Conservation (phyloP, 2,329 filamentous ascomycete genomes). For the Colletotrichum neosansevieriae region DNA sequence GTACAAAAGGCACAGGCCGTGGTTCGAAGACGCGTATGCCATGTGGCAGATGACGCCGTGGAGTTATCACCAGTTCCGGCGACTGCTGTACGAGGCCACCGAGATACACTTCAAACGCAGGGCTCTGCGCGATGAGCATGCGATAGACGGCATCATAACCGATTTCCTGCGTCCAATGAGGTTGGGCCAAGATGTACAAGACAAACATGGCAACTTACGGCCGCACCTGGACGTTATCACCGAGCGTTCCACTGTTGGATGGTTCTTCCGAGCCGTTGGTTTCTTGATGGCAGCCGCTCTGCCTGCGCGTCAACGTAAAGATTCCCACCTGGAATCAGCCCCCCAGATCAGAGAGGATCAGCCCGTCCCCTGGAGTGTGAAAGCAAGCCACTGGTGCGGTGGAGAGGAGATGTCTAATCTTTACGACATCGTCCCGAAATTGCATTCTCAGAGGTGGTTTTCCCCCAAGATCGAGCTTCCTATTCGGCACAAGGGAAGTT, state of each 20-base stretch:
- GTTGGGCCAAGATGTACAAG: neutral
- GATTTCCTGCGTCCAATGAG: neutral
- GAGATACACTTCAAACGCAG: neutral
- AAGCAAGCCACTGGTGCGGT: neutral
- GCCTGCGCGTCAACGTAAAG: neutral
- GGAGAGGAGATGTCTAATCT: no score
- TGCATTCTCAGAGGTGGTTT: neutral
- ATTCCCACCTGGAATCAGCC: neutral
- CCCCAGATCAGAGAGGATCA: neutral
- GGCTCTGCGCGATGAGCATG: neutral
- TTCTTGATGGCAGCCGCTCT: slow-evolving; percentile 16
- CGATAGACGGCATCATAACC: neutral
- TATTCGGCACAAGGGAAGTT: no score
- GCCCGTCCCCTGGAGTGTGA: neutral
- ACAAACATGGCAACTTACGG: no score
- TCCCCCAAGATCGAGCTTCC: no score
- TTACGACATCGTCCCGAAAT: neutral
- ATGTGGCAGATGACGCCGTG: slow-evolving; percentile 37
- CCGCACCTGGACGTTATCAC: neutral
- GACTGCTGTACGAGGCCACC: neutral
- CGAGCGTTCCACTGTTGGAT: neutral
- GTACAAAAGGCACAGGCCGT: slow-evolving; percentile 13
- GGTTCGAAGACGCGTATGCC: slow-evolving; percentile 17
- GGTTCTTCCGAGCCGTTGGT: slow-evolving; percentile 37
- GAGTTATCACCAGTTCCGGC: neutral